These are phyloP conservation scores for Cicer bijugum DNA, from an alignment of 306 rosid genomes.

Conservation along the genomic window DNA sequence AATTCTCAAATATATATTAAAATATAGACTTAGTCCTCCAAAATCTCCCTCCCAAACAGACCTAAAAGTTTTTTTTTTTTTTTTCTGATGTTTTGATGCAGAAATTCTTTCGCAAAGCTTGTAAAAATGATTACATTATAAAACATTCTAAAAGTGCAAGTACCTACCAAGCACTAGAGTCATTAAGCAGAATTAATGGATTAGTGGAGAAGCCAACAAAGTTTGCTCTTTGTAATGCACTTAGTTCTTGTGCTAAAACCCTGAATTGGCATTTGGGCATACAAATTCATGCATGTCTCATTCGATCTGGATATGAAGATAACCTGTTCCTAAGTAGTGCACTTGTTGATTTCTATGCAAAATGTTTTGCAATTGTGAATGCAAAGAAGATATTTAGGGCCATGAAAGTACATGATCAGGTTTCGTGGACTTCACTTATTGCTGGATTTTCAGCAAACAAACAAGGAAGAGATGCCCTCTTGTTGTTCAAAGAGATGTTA, in stretches of 20 bases:
- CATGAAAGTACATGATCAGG: conserved; percentile 63
- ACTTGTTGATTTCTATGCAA: conserved; percentile 65
- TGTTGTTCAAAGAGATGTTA: conserved; percentile 62
- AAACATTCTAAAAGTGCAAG: conserved; percentile 17
- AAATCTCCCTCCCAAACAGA: too few relatives aligned
- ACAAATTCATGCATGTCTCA: conserved; percentile 59
- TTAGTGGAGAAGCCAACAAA: conserved; percentile 43
- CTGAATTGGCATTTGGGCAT: conserved; percentile 51
- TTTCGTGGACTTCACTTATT: conserved; percentile 74
- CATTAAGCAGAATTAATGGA: conserved; percentile 34
- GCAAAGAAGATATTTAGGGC: conserved; percentile 58
- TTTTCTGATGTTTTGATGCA: conserved; percentile 41
- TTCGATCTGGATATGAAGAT: conserved; percentile 55
- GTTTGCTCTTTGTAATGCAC: conserved; percentile 55
- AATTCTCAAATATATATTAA: too few relatives aligned
- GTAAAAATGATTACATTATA: conserved; percentile 11
- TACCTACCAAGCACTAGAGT: conserved; percentile 39
- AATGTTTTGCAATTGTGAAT: conserved; percentile 54
- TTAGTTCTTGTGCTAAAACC: conserved; percentile 61
- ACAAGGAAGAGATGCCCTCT: conserved; percentile 53
- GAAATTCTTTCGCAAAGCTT: conserved; percentile 18
- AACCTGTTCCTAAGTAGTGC: conserved; percentile 58
- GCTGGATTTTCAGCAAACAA: conserved; percentile 59
- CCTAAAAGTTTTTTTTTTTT: too few relatives aligned
- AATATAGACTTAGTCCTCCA: too few relatives aligned